Base-by-base conservation (phyloP, 192 early-diverging fungal genomes). In the Entomortierella lignicola region DNA sequence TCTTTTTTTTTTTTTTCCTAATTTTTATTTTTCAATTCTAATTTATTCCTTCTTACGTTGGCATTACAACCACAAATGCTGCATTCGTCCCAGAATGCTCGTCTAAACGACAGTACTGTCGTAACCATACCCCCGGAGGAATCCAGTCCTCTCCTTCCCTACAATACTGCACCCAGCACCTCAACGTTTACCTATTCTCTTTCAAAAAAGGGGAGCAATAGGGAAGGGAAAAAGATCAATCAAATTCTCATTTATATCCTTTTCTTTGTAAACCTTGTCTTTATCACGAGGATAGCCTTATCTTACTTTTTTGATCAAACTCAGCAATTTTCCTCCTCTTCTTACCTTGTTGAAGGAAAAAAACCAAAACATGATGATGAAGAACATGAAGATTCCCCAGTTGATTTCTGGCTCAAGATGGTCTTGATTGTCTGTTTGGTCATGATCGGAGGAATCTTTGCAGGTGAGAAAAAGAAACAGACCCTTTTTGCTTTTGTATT, bases 401-500 rank as follows among this genome's bases (percentile, higher is more conserved):
- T 71, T 23, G 70, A 80, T 20, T 89, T 84, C 61, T 87, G 80
- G 61, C 18, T 88, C 18, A 82, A 81, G 55, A 69, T 90, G 53
- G 61, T 48, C 21, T 58, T 87, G 5, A 90, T 89, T 48, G 81
- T 87, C 8, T 56, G 87, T 30, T 85, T 94, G 31, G 93, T 94
- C 17, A 80, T 94, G 54, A 25, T 90, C 27, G 93, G 93, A 44
- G 93, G 93, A 10, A 77, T 94, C 55, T 86, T 94, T 71, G 92
- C 93, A 20, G 93, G 91, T 82, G 61, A 58, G 62, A 69, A 47
- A 37, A 37, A n/a, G n/a, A n/a, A n/a, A n/a, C n/a, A n/a, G n/a
- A n/a, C n/a, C n/a, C 34, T 10, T 37, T 37, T 37, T 37, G 10
- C 10, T 47, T 20, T 15, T 12, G 2, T 44, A 25, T 15, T 51